Conservation (phyloP, 257 asterid species). For the Solanum appendiculatum region DNA sequence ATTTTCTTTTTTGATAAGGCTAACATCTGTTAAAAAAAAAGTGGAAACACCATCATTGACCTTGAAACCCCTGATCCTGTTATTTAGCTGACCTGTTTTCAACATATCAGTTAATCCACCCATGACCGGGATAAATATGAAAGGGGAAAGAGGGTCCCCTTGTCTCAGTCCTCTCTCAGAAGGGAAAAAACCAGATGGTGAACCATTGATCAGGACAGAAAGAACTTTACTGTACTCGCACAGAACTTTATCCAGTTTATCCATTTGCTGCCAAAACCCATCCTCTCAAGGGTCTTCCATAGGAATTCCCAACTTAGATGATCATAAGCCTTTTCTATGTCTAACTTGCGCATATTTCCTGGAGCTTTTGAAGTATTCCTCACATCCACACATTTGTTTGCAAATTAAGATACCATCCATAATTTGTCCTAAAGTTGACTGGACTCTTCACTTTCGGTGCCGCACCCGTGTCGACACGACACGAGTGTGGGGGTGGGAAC, state of each 20-base stretch:
- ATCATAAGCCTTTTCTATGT: not conserved
- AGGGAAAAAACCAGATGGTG: not conserved
- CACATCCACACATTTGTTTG: not conserved
- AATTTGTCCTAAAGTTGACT: not conserved
- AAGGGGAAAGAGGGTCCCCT: not conserved
- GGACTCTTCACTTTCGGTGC: not conserved
- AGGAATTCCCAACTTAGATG: not conserved
- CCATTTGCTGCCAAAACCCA: not conserved
- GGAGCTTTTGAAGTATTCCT: not conserved
- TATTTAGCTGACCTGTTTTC: not conserved
- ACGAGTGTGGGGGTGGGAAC: not conserved
- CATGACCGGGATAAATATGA: not conserved
- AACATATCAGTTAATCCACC: not conserved
- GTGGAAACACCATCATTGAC: not conserved
- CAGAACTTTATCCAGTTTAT: not conserved
- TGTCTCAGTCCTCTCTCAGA: not conserved
- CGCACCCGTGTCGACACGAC: not conserved
- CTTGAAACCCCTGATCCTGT: not conserved
- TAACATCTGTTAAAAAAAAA: not conserved
- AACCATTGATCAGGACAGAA: not conserved
- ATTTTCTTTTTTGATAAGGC: not conserved
- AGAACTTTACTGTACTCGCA: not conserved
- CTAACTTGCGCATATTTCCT: not conserved
- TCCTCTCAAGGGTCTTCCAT: not conserved
- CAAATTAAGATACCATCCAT: not conserved